Percentiles rank a stretch among this genome's conserved stretches.
Evolutionary conservation across 495 filamentous ascomycete species (phyloP).

Genomic region (Xylaria curta): DNA sequence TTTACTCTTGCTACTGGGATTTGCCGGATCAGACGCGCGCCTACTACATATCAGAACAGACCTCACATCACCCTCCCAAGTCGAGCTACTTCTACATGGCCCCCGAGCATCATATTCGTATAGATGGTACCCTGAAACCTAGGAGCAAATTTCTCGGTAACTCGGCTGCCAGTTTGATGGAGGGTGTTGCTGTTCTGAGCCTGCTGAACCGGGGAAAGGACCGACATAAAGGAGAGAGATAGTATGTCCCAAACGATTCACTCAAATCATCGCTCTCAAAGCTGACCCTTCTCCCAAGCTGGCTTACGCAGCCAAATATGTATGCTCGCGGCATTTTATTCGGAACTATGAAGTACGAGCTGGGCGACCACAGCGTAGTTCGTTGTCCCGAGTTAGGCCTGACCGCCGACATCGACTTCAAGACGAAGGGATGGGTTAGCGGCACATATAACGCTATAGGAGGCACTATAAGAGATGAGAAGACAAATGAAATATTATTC

Average conservation of each 20-base stretch:
- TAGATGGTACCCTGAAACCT: slow-evolving; percentile 96
- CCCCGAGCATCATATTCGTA: slow-evolving; percentile 90
- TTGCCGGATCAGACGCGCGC: slow-evolving; percentile 83
- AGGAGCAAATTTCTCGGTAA: slow-evolving; percentile 96
- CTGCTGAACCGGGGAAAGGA: slow-evolving; percentile 77
- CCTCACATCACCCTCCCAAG: slow-evolving; percentile 97
- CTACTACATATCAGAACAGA: slow-evolving; percentile 97
- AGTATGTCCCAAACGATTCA: slow-evolving; percentile 63
- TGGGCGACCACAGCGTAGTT: slow-evolving; percentile 96
- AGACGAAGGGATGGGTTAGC: slow-evolving; percentile 96
- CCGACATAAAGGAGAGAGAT: slow-evolving; percentile 76
- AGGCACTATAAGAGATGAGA: slow-evolving; percentile 87
- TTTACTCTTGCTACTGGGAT: slow-evolving; percentile 95
- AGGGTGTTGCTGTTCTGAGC: slow-evolving; percentile 86
- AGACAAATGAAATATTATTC: slow-evolving; percentile 82
- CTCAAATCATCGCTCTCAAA: slow-evolving; percentile 9
- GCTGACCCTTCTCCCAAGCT: slow-evolving; percentile 28
- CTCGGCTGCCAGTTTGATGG: slow-evolving; percentile 98
- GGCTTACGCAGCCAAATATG: slow-evolving; percentile 96
- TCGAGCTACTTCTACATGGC: slow-evolving; percentile 99
- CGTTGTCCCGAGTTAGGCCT: slow-evolving; percentile 86
- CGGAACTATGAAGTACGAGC: slow-evolving; percentile 99
- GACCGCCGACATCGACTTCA: slow-evolving; percentile 96
- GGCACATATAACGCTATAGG: slow-evolving; percentile 97
- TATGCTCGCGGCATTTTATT: slow-evolving; percentile 97